Conservation (phyloP, 768 basidiomycete species). For the Lactarius vividus region DNA sequence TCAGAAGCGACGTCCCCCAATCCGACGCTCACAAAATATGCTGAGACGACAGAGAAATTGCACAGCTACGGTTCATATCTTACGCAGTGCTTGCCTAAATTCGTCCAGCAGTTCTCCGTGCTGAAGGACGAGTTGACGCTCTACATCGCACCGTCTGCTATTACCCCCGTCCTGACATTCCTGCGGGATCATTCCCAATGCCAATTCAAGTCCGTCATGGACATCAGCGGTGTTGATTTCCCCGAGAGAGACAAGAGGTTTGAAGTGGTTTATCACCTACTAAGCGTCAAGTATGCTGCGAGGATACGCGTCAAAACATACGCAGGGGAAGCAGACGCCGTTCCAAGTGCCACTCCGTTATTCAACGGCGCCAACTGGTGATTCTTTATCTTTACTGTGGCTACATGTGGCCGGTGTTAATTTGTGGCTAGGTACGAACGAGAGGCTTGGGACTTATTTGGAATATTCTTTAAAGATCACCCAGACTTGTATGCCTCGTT, state of each 20-base stretch:
- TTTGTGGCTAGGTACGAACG: slow-evolving; percentile 75
- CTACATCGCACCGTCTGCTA: slow-evolving; percentile 77
- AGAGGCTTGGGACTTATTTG: slow-evolving; percentile 97
- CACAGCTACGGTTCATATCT: slow-evolving; percentile 94
- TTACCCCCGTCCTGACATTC: slow-evolving; percentile 86
- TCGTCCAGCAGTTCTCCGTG: slow-evolving; percentile 96
- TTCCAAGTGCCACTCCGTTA: slow-evolving; percentile 75
- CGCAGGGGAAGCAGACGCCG: slow-evolving; percentile 86
- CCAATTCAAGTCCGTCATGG: slow-evolving; percentile 90
- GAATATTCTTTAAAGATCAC: slow-evolving; percentile 94
- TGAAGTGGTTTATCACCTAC: slow-evolving; percentile 94
- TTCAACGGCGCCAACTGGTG: slow-evolving; percentile 96
- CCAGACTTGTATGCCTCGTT: slow-evolving; percentile 79
- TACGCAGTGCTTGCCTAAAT: slow-evolving; percentile 91
- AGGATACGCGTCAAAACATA: slow-evolving; percentile 97
- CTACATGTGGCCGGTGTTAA: slow-evolving; percentile 10
- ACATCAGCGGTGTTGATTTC: slow-evolving; percentile 94
- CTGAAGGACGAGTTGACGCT: slow-evolving; percentile 93
- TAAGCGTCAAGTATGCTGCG: slow-evolving; percentile 75
- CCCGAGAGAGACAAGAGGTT: slow-evolving; percentile 92
- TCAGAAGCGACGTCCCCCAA: slow-evolving; percentile 87
- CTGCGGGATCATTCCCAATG: slow-evolving; percentile 93
- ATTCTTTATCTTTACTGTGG: slow-evolving; percentile 9
- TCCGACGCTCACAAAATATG: slow-evolving; percentile 69
- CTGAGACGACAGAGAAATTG: slow-evolving; percentile 69